phyloP scores from a whole-genome alignment of 176 grass and related monocot species.

The Eremochloa ophiuroides region DNA sequence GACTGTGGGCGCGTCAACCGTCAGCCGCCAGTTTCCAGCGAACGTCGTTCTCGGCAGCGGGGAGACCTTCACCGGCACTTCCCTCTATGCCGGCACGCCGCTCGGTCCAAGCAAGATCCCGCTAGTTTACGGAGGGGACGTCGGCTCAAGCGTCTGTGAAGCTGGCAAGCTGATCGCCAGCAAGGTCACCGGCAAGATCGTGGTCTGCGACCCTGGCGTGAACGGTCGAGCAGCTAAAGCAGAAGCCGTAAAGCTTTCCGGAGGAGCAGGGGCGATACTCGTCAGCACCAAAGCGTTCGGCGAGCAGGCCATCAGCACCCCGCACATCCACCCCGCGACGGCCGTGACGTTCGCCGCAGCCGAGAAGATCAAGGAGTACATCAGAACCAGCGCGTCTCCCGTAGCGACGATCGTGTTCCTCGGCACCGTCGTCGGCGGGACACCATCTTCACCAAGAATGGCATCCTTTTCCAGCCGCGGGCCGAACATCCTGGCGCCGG shows the following conservation, averaged over 20 bases:
- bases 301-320: too few species aligned
- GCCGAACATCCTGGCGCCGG: conserved; percentile 7
- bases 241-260: conserved; percentile 17
- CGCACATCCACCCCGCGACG: too few species aligned
- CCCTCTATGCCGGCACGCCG: conserved; percentile 19
- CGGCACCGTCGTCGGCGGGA: conserved; percentile 7
- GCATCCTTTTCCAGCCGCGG: conserved; percentile 49
- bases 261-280: too few species aligned
- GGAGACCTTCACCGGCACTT: not conserved
- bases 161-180: not conserved
- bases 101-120: not conserved
- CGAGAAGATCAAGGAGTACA: conserved; percentile 5
- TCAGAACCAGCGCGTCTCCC: not conserved
- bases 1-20: conserved; percentile 48
- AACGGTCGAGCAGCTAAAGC: not conserved
- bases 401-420: conserved; percentile 23
- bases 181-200: conserved; percentile 40
- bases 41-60: conserved; percentile 42
- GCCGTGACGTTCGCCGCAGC: not conserved
- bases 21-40: conserved; percentile 39
- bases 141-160: conserved; percentile 17
- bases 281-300: too few species aligned
- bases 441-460: conserved; percentile 27
- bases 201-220: conserved; percentile 37
- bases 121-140: conserved; percentile 30